Evolutionary conservation across 2,329 filamentous ascomycete genomes (phyloP), one percentile per base, ranked within the genome.

Genomic region (Ampelomyces quisqualis): DNA sequence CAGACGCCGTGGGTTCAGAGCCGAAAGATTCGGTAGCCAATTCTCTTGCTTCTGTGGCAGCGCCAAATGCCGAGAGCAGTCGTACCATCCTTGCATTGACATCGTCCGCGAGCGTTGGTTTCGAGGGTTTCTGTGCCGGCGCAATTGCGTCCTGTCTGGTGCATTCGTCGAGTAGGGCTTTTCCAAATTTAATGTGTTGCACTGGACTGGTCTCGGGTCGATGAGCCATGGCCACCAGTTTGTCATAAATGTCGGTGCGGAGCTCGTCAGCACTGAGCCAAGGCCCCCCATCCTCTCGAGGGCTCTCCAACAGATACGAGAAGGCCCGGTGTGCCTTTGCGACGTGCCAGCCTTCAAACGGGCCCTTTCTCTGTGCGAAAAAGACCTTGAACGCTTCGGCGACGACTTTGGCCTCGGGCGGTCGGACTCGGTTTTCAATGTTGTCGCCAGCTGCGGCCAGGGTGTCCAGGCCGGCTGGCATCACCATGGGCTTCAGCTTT

Each of bases 401-500:
- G 2, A 95, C 72, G 22, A 86, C 80, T n/a, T 75, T 65, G 3
- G 75, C 71, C 0, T 79, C 67, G 11, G 88, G 89, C 7, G 81
- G 78, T 22, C 88, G 79, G 23, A 82, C 73, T 36, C 79, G 76
- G 8, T 15, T 18, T 10, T 31, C 29, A 11, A 19, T 40, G 86
- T 77, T 36, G 78, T 75, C 79, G 37, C 79, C 73, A 64, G 88
- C 78, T 43, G 86, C 78, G 56, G 86, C 78, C 71, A 95, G 80
- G 11, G 77, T 78, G 50, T 82, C 80, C 58, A 90, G 79, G 38
- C 89, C 90, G 0, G 81, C 85, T 57, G 82, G 86, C 45, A 83
- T 72, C 55, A 82, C 77, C 35, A 82, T 74, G 15, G 80, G 74
- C 63, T 81, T 84, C 29, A 82, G 68, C 43, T 64, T 65, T 39